Base-by-base conservation (phyloP, 1,284 basidiomycete genomes). In the Agaricales sp. region DNA sequence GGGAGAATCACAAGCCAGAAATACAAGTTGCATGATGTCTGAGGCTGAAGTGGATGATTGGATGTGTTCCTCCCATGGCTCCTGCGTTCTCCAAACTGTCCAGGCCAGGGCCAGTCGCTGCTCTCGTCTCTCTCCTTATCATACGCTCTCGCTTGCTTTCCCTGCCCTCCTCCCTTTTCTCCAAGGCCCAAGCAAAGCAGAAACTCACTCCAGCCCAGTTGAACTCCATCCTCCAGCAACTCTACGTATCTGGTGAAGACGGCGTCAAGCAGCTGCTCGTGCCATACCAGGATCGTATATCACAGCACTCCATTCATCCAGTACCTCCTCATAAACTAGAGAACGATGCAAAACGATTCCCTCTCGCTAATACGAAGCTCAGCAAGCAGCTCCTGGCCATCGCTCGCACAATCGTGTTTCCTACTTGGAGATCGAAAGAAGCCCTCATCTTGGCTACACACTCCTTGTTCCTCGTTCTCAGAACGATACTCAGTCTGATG, bases 401-500 rank as follows among this genome's bases (percentile, higher is more conserved):
- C 48, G 61, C 94, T 0, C 66, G 70, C 48, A 77, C 80, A 14
- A 79, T 95, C 53, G 81, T 85, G 4, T 78, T 95, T 47, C 89
- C 82, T 0, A 79, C 80, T 16, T 74, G 78, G 58, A 71, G 70
- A 8, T 82, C 85, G 2, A 87, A 86, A 57, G 92, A 97, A 60
- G 74, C 84, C 0, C 71, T 85, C 39, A 74, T 97, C 30, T 73
- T 98, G 14, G 60, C 80, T 2, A 65, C 87, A 0, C 93, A 98
- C 65, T 92, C 91, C 0, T 80, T 77, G 55, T 97, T 98, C 68
- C 77, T 98, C 46, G 77, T 98, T 1, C 67, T 91, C 38, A 71
- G 95, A 43, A 97, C 95, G 0, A 77, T 92, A 1, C 73, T 96
- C 26, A 92, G 88, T 58, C 80, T 97, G 2, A 77, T 82, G 3